These are phyloP conservation scores for Carex myosuroides DNA, from an alignment of 176 grass and related monocot genomes.

Conservation along the genomic window DNA sequence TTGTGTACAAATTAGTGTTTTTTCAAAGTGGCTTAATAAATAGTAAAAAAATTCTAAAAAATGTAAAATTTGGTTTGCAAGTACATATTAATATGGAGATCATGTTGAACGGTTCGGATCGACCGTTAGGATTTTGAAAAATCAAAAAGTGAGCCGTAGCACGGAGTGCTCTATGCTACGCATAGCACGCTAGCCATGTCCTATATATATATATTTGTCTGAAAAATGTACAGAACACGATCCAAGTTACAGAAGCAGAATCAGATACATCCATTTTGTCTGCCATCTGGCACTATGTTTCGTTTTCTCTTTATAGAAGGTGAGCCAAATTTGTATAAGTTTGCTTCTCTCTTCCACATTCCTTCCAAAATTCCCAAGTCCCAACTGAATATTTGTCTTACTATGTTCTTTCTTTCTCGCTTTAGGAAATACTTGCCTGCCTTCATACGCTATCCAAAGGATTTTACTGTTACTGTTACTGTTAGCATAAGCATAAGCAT, in stretches of 20 bases:
- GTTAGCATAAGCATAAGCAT: not conserved
- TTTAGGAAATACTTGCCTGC: conserved; percentile 17
- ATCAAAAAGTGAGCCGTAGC: too few species aligned
- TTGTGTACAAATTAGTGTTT: too few species aligned
- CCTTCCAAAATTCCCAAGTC: not conserved
- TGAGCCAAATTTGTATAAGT: not conserved
- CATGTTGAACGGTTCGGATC: too few species aligned
- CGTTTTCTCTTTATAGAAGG: not conserved
- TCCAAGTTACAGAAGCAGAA: not conserved
- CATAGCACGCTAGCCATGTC: too few species aligned
- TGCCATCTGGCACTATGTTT: not conserved
- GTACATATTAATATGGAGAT: too few species aligned
- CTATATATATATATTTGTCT: too few species aligned
- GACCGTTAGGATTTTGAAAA: too few species aligned
- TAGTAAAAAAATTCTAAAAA: too few species aligned
- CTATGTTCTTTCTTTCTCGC: conserved; percentile 20
- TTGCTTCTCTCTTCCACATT: not conserved
- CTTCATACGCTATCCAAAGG: conserved; percentile 12
- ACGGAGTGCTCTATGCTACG: too few species aligned
- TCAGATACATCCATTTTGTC: not conserved
- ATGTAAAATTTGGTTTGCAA: too few species aligned
- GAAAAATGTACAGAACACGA: not conserved
- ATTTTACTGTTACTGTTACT: not conserved
- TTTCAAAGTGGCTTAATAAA: too few species aligned
- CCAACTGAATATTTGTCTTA: not conserved